Base-by-base conservation (phyloP, 768 basidiomycete species). In the Lyophyllum decastes region DNA sequence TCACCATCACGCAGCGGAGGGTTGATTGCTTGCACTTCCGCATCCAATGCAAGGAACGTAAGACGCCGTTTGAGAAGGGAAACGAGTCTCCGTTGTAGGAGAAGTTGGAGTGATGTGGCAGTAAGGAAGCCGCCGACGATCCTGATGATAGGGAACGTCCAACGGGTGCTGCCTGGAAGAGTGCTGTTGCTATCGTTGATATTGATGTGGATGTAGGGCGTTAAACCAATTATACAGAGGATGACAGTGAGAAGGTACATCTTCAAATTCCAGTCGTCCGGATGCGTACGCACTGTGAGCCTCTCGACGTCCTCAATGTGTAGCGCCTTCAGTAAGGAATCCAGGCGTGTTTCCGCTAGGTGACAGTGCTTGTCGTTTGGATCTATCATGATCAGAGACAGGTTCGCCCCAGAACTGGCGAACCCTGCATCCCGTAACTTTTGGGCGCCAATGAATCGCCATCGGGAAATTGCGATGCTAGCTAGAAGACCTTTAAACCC, bases 311-410 rank as follows among this genome's bases (percentile, higher is more conserved):
- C 45, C n/a, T 55, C 45, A 26, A 63, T 54, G 17, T 63, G 55
- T 17, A 38, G 16, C 11, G 54, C 49, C 34, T 60, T 24, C 7
- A 61, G 49, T n/a, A 64, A 17, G 12, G 7, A 7, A 33, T 59
- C 51, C 16, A 64, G 48, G 2, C 58, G 54, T 11, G 48, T 53
- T 41, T 62, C 58, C 7, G 54, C 61, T 2, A 59, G 40, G 44
- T 59, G 41, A 21, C 58, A 19, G 12, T 34, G 17, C 5, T 40
- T 11, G 26, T 58, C n/a, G 2, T 25, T 54, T 10, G 25, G n/a
- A 38, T 64, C 63, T 24, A 62, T 40, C 58, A 62, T 59, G 25
- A 64, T 59, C 25, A 62, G 45, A 0, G 63, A 55, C 9, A 60
- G 43, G 40, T 51, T 58, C n/a, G 25, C 52, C 4, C 61, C 61